Base-by-base conservation (phyloP, 257 asterid genomes). In the Primulina huaijiensis region DNA sequence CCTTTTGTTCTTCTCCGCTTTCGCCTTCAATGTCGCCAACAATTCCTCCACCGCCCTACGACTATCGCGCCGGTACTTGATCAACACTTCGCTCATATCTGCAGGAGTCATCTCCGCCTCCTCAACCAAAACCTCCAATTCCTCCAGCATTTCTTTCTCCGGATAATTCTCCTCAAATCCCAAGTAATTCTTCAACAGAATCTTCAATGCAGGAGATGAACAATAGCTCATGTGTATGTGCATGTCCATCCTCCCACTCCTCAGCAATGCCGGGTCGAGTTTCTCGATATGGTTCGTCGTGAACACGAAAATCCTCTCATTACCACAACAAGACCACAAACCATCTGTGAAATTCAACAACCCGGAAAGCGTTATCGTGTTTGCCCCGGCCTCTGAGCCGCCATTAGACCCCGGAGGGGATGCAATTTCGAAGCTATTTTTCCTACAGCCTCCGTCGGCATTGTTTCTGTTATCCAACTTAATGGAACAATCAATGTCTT, bases 191-290 rank as follows among this genome's bases (percentile, higher is more conserved):
- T 82, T 89, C 67, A 93, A 23, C 27, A 90, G 84, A 43, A 93
- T 90, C 77, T 78, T 85, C 73, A 93, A 69, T 0, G 96, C 78
- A 0, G 88, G 82, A 8, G 81, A 86, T 1, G 92, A 78, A 30
- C 95, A 90, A 65, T 82, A 87, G 69, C 94, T 87, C 99, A 93
- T 92, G 85, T 76, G 85, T 25, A 93, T 77, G 52, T 90, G 99
- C 97, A 89, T 90, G 86, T 93, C 99, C 99, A 93, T 93, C 55
- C 99, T 75, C 30, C 99, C 99, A 8, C 96, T 75, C 86, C 99
- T 85, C 77, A 93, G 17, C 86, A 93, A 55, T 17, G 99, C 97
- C 3, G 97, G 94, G 77, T 93, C 99, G 3, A 93, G 91, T 83
- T 86, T 93, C 83, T 90, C 99, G 23, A 93, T 85, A 52, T 93